These are phyloP conservation scores for Eimeria sp. DNA, from an alignment of 169 alveolate species.

Conservation along the genomic window DNA sequence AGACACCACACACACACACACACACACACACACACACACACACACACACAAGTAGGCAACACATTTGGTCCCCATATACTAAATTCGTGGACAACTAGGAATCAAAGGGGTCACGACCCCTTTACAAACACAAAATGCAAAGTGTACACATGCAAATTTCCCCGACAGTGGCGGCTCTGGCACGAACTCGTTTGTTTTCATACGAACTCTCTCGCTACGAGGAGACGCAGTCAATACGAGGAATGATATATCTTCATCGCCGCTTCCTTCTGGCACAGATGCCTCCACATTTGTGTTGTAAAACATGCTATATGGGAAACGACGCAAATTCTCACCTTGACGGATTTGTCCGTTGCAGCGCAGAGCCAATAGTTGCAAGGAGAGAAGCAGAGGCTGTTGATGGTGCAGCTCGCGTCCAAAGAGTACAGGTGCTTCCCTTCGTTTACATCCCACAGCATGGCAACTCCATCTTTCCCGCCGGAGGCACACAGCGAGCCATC, in stretches of 20 bases:
- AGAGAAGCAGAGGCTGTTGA: conserved; percentile 97
- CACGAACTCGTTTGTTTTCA: background rate
- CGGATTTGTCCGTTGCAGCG: conserved; percentile 97
- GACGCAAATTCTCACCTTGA: conserved; percentile 88
- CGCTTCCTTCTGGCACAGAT: background rate
- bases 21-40: too few relatives aligned
- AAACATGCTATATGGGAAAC: too few relatives aligned
- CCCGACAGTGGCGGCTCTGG: conserved; percentile 18
- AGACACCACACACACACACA: too few relatives aligned
- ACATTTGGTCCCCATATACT: background rate
- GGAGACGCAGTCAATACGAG: conserved; percentile 77
- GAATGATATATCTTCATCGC: conserved; percentile 78
- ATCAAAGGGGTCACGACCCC: background rate
- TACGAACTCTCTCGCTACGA: conserved; percentile 25
- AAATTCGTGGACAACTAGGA: background rate
- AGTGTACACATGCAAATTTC: background rate
- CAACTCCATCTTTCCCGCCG: conserved; percentile 99
- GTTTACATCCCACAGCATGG: conserved; percentile 97
- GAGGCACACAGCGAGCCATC: conserved; percentile 99
- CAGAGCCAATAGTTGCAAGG: conserved; percentile 98
- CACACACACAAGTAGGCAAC: background rate
- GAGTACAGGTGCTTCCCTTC: conserved; percentile 97
- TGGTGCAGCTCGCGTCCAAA: conserved; percentile 95
- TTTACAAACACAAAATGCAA: background rate
- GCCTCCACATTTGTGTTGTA: background rate